A percentile compares a stretch with the other conserved stretches of the same genome.
Conservation (phyloP, 306 rosid species). For the Lupinus albus region DNA sequence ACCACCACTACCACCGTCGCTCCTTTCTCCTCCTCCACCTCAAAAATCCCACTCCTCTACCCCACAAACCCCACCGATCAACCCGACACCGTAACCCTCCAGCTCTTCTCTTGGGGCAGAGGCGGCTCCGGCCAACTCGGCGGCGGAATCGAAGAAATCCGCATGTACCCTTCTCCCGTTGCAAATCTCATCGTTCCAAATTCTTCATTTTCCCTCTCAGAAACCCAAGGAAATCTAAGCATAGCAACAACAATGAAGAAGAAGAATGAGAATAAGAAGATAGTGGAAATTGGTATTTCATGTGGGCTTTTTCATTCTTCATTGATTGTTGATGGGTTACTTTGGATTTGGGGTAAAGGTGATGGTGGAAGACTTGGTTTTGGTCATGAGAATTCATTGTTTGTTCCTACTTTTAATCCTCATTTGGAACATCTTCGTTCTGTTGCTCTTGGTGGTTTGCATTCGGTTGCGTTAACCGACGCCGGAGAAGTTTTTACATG, state of each 20-base stretch:
- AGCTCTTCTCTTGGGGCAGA: conserved; percentile 88
- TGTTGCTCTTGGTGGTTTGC: conserved; percentile 79
- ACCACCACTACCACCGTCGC: conserved; percentile 30
- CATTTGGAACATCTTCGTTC: conserved; percentile 56
- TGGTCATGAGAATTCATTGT: conserved; percentile 73
- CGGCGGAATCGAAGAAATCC: conserved; percentile 86
- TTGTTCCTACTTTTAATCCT: conserved; percentile 77
- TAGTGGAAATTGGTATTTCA: conserved; percentile 68
- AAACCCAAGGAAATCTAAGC: conserved; percentile 54
- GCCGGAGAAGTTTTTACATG: conserved; percentile 79
- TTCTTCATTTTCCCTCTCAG: conserved; percentile 57
- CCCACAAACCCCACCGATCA: conserved; percentile 32
- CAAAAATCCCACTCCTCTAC: conserved; percentile 60
- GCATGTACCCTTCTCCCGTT: conserved; percentile 82
- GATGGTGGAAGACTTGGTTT: conserved; percentile 92
- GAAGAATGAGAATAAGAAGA: too few relatives aligned
- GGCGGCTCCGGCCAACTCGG: conserved; percentile 98
- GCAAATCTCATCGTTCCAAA: conserved; percentile 65
- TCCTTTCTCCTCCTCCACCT: conserved; percentile 30
- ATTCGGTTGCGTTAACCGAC: conserved; percentile 68
- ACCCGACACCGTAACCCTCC: conserved; percentile 48
- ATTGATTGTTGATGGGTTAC: conserved; percentile 59
- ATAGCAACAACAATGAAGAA: background rate
- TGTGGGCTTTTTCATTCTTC: conserved; percentile 95
- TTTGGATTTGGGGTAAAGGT: conserved; percentile 98